A percentile compares a stretch with the other conserved stretches of the same genome.
phyloP scores from a whole-genome alignment of 306 rosid genomes.

The Oxytropis ochrocephala region DNA sequence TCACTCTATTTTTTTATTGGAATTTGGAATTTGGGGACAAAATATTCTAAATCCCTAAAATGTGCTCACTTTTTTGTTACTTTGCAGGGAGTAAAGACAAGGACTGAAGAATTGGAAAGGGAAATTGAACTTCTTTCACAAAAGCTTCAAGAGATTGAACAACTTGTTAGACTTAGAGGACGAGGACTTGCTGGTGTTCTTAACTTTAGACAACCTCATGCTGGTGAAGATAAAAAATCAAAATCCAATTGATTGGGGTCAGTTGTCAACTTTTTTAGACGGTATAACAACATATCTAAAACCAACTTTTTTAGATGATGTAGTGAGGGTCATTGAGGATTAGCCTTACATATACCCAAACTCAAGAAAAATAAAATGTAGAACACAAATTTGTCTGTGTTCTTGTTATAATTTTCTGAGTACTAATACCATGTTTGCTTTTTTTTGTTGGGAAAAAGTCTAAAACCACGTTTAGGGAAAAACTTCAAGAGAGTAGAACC shows the following conservation, averaged over 20 bases:
- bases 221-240: slow-evolving; percentile 12
- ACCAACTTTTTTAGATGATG: not conserved
- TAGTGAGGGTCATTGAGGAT: not conserved
- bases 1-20: not conserved
- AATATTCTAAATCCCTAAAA: not conserved
- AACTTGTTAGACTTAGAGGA: slow-evolving; percentile 49
- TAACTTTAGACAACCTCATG: slow-evolving; percentile 30
- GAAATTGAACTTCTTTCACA: slow-evolving; percentile 26
- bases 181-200: slow-evolving; percentile 42
- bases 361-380: not conserved
- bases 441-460: not conserved
- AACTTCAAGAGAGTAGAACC: not conserved
- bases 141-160: slow-evolving; percentile 48
- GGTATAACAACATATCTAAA: not conserved
- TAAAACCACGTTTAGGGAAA: not conserved
- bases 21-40: not conserved
- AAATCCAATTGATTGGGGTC: slow-evolving; percentile 21
- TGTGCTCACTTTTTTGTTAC: slow-evolving; percentile 11
- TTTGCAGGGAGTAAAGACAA: slow-evolving; percentile 42
- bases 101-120: slow-evolving; percentile 22
- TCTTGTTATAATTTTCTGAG: not conserved
- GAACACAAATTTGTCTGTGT: not conserved
- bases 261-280: not conserved
- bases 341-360: not conserved
- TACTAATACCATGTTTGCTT: not conserved